phyloP scores from a whole-genome alignment of 2,329 filamentous ascomycete genomes.

The Aspergillus candidus region DNA sequence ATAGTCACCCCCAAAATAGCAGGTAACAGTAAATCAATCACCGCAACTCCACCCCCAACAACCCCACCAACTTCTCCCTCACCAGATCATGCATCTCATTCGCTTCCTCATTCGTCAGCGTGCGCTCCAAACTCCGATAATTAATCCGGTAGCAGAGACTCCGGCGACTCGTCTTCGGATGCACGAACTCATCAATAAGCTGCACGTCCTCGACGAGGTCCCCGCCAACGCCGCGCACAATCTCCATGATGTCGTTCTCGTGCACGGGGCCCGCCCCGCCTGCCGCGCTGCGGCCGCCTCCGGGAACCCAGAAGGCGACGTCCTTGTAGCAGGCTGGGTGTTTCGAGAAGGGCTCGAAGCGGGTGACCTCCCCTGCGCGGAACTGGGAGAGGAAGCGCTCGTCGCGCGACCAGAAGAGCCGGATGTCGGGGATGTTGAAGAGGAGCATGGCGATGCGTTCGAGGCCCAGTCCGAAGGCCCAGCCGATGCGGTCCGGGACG shows the following conservation, averaged over 20 bases:
- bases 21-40: slow-evolving; percentile 29
- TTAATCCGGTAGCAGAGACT: slow-evolving; percentile 91
- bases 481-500: slow-evolving; percentile 69
- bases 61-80: slow-evolving; percentile 56
- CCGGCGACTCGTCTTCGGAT: slow-evolving; percentile 74
- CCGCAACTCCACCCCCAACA: slow-evolving; percentile 73
- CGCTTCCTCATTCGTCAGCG: slow-evolving; percentile 74
- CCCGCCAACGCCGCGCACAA: slow-evolving; percentile 75
- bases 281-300: slow-evolving; percentile 32
- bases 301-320: slow-evolving; percentile 81
- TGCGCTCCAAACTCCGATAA: slow-evolving; percentile 87
- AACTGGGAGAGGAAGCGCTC: slow-evolving; percentile 84
- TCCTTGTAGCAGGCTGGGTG: slow-evolving; percentile 86
- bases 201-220: slow-evolving; percentile 82
- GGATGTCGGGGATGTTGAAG: slow-evolving; percentile 92
- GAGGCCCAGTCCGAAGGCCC: slow-evolving; percentile 92
- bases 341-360: slow-evolving; percentile 84
- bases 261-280: slow-evolving; percentile 56
- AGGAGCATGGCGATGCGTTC: slow-evolving; percentile 97
- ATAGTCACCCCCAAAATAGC: slow-evolving; percentile 4
- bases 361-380: slow-evolving; percentile 46
- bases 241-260: slow-evolving; percentile 96
- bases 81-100: slow-evolving; percentile 71
- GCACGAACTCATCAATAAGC: slow-evolving; percentile 78
- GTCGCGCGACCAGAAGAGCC: slow-evolving; percentile 91